Conservation (phyloP, 1,284 basidiomycete species). For the Puccinia triticina region DNA sequence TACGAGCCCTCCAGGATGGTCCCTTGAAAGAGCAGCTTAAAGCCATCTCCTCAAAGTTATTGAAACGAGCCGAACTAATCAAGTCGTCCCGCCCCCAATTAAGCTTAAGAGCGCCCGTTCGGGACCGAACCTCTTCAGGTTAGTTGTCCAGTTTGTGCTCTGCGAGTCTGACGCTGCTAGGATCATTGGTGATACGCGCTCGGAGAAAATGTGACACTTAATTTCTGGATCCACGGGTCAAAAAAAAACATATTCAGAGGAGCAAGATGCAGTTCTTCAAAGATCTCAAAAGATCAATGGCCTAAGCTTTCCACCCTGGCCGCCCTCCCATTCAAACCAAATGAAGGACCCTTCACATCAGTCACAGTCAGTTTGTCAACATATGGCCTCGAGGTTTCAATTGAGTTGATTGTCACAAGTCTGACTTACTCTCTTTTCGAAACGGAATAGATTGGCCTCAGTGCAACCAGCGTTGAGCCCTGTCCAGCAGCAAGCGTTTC, state of each 20-base stretch:
- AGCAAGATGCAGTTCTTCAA: constrained; percentile 37
- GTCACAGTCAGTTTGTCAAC: background rate
- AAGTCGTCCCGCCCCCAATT: constrained; percentile 30
- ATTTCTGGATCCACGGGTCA: background rate
- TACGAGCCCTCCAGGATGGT: constrained; percentile 19
- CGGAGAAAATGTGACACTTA: background rate
- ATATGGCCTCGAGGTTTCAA: background rate
- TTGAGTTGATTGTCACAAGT: background rate
- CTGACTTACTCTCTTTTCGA: background rate
- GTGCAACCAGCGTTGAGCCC: constrained; percentile 33
- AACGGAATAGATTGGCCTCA: constrained; percentile 3
- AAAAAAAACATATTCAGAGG: constrained; percentile 32
- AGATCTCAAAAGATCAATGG: constrained; percentile 40
- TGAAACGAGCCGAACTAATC: constrained; percentile 46
- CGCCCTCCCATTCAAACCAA: background rate
- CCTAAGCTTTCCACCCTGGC: constrained; percentile 14
- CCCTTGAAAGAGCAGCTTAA: constrained; percentile 30
- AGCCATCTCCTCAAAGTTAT: constrained; percentile 38
- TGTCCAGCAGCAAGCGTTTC: constrained; percentile 18
- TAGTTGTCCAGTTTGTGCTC: background rate
- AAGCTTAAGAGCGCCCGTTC: constrained; percentile 20
- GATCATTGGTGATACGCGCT: background rate
- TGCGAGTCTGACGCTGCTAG: background rate
- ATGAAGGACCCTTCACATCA: background rate
- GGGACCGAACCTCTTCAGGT: constrained; percentile 36